A percentile compares a stretch with the other conserved stretches of the same genome.
phyloP scores from a whole-genome alignment of 352 stramenopile species.

The Globisporangium heterothallicum region DNA sequence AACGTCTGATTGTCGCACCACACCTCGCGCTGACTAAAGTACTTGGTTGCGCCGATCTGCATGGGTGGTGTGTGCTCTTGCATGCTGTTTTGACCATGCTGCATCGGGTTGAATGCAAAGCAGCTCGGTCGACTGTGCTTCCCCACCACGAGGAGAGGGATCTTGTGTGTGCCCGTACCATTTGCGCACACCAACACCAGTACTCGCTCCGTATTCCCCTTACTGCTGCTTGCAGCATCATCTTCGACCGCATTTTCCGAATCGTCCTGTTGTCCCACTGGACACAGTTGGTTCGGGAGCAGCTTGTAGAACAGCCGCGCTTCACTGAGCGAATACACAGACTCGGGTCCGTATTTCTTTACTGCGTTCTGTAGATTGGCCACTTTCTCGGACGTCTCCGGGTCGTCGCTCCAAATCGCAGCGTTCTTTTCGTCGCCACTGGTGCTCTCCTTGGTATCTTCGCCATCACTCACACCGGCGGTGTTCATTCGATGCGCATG shows the following conservation, averaged over 20 bases:
- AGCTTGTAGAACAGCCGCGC: conserved; percentile 48
- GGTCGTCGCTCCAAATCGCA: conserved; percentile 6
- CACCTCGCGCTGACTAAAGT: conserved; percentile 40
- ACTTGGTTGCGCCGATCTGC: conserved; percentile 18
- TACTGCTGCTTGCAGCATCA: conserved; percentile 1
- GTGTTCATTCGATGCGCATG: conserved; percentile 1
- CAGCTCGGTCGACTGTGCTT: conserved; percentile 30
- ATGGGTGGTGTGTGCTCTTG: conserved; percentile 1
- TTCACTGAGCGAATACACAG: conserved; percentile 49
- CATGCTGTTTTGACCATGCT: not conserved
- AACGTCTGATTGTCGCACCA: conserved; percentile 53
- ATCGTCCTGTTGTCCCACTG: not conserved
- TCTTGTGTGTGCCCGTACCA: conserved; percentile 47
- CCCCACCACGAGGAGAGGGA: conserved; percentile 42
- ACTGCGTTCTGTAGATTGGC: conserved; percentile 15
- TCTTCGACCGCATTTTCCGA: conserved; percentile 1
- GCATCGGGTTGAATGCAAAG: conserved; percentile 16
- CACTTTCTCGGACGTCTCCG: conserved; percentile 6
- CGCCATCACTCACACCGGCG: not conserved
- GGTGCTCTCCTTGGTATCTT: not conserved
- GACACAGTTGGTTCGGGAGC: conserved; percentile 21
- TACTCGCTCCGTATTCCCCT: conserved; percentile 29
- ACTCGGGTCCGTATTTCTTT: conserved; percentile 28
- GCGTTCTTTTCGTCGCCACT: not conserved
- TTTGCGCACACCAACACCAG: conserved; percentile 49